Conservation (phyloP, 31 red algal species). For the Porphyra umbilicalis region DNA sequence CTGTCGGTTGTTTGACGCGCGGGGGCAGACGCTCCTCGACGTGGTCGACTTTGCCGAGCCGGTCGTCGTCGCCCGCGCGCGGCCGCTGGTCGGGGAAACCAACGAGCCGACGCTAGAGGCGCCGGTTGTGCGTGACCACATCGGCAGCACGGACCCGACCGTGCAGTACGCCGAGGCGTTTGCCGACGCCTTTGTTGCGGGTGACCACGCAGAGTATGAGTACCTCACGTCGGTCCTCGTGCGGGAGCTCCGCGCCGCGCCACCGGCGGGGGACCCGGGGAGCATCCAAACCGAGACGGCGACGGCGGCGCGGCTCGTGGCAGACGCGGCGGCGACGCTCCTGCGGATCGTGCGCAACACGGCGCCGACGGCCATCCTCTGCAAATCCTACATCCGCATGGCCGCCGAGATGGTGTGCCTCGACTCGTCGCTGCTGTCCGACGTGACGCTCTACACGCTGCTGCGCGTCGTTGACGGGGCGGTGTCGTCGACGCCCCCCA, state of each 20-base stretch:
- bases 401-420: not conserved
- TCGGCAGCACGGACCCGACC: not conserved
- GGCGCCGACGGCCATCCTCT: not conserved
- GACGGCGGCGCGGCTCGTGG: not conserved
- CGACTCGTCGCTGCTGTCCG: not conserved
- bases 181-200: not conserved
- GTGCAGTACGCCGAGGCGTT: not conserved
- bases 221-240: not conserved
- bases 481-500: not conserved
- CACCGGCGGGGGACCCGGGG: not conserved
- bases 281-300: not conserved
- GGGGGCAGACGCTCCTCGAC: not conserved
- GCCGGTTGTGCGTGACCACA: not conserved
- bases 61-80: not conserved
- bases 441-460: not conserved
- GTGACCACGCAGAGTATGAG: not conserved
- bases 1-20: not conserved
- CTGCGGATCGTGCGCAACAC: not conserved
- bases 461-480: not conserved
- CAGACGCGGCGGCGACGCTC: not conserved
- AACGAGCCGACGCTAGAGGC: not conserved
- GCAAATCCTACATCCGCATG: not conserved
- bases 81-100: not conserved
- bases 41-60: not conserved
- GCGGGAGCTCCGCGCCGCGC: not conserved